Evolutionary conservation across 2,329 filamentous ascomycete genomes (phyloP), one percentile per base, ranked within the genome.

Genomic region (Aureobasidium subglaciale): DNA sequence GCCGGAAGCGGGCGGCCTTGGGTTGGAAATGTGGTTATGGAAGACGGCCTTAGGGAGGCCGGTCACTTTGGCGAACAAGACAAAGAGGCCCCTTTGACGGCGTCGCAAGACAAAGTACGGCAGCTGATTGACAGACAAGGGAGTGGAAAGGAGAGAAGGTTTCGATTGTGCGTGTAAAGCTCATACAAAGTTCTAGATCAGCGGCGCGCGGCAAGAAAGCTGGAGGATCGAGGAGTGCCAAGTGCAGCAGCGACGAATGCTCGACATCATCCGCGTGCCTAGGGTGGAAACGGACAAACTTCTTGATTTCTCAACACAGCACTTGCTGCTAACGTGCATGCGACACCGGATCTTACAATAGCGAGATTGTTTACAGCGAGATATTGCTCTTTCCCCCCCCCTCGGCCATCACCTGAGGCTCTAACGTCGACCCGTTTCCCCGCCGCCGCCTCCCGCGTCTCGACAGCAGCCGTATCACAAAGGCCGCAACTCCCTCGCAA

Each of bases 401-500:
- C n/a, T 16, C 25, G n/a, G 40, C 27, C 11, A 48, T 40, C 29
- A 50, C 43, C 29, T 38, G 32, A 30, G 42, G 32, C 32, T 40
- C 13, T 9, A 27, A 25, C n/a, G 8, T 20, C 37, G n/a, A 40
- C n/a, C 37, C 45, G 46, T 35, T 35, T 42, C 40, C 30, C 29
- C 41, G 24, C 52, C 29, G 50, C 29, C 29, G 38, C 40, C 25
- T 45, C 40, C 41, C 52, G 38, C 41, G 32, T 22, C 24, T 25
- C 29, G 27, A 16, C 32, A 16, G 20, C 30, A 15, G 13, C 18
- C 30, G 30, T 35, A 48, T 30, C 30, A 25, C 32, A 8, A 38
- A 29, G 22, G 9, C 46, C n/a, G 13, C 43, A 34, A 48, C 46
- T 50, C 46, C 46, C n/a, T 50, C 38, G 46, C 22, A 50, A 40